Evolutionary conservation across 495 filamentous ascomycete genomes (phyloP).

Genomic region (Platismatia glauca): DNA sequence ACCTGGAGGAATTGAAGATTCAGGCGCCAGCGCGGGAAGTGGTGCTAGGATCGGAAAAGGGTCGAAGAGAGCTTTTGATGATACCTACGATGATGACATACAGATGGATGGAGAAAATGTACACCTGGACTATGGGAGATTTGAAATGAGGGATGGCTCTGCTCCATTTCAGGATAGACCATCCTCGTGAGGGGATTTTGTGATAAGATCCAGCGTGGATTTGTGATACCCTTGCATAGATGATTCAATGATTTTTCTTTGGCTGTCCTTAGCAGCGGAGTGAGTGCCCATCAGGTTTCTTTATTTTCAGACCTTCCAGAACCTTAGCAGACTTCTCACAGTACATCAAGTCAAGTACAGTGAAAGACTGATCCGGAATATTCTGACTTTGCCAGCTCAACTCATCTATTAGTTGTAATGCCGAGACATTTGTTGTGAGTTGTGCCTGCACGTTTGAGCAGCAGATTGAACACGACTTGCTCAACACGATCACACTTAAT

Average conservation of each 20-base stretch:
- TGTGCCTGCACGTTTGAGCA: not conserved
- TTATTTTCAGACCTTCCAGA: not conserved
- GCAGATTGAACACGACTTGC: not conserved
- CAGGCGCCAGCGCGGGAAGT: not conserved
- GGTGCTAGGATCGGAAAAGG: not conserved
- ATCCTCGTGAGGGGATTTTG: not conserved
- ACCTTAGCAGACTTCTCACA: not conserved
- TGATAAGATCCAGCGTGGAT: slow-evolving; percentile 4
- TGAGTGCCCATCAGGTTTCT: slow-evolving; percentile 3
- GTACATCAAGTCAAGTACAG: not conserved
- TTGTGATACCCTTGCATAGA: slow-evolving; percentile 15
- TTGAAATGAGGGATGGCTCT: slow-evolving; percentile 23
- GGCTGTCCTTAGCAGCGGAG: not conserved
- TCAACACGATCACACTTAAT: not conserved
- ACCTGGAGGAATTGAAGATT: slow-evolving; percentile 7
- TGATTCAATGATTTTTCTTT: not conserved
- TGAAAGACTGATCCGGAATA: not conserved
- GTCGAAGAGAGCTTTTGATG: slow-evolving; percentile 44
- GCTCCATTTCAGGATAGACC: slow-evolving; percentile 35
- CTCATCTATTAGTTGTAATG: not conserved
- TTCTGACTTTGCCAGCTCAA: not conserved
- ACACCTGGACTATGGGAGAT: slow-evolving; percentile 23
- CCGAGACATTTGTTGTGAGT: not conserved
- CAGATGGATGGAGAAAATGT: slow-evolving; percentile 29
- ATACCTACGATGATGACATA: slow-evolving; percentile 31